Evolutionary conservation across 2,329 filamentous ascomycete species (phyloP).

Genomic region (Fusarium circinatum): DNA sequence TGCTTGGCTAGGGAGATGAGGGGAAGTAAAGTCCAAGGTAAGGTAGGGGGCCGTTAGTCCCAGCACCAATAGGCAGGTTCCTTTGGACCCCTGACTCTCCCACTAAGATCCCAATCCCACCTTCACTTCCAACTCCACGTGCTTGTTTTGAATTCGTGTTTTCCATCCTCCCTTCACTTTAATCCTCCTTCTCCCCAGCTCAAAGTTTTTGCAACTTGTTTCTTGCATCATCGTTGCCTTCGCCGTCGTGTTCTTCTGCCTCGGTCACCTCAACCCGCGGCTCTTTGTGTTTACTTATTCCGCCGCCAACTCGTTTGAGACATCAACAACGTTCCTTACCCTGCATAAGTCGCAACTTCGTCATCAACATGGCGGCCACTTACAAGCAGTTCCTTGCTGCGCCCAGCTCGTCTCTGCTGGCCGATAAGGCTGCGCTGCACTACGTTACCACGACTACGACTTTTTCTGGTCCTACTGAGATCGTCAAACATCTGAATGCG

Average conservation of each 20-base stretch:
- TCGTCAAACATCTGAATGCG: slow-evolving; percentile 82
- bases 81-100: slow-evolving; percentile 30
- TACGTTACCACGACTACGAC: slow-evolving; percentile 91
- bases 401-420: slow-evolving; percentile 71
- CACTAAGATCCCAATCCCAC: slow-evolving; percentile 20
- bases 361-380: slow-evolving; percentile 54
- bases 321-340: slow-evolving; percentile 8
- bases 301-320: slow-evolving; percentile 6
- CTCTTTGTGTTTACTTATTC: slow-evolving; percentile 3
- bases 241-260: background rate
- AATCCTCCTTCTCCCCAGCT: slow-evolving; percentile 3
- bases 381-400: slow-evolving; percentile 80
- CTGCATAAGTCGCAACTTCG: slow-evolving; percentile 26
- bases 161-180: slow-evolving; percentile 34
- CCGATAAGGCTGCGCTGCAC: slow-evolving; percentile 75
- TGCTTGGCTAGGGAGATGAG: slow-evolving; percentile 19
- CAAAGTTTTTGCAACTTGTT: slow-evolving; percentile 1
- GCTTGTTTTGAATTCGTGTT: slow-evolving; percentile 43
- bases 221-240: slow-evolving; percentile 12
- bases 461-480: slow-evolving; percentile 75
- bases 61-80: slow-evolving; percentile 27
- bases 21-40: slow-evolving; percentile 7
- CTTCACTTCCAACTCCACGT: slow-evolving; percentile 43
- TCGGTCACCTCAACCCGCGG: slow-evolving; percentile 25
- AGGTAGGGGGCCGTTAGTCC: slow-evolving; percentile 6